Evolutionary conservation across 768 basidiomycete species (phyloP).

Genomic region (Leccinum aurantiacum): DNA sequence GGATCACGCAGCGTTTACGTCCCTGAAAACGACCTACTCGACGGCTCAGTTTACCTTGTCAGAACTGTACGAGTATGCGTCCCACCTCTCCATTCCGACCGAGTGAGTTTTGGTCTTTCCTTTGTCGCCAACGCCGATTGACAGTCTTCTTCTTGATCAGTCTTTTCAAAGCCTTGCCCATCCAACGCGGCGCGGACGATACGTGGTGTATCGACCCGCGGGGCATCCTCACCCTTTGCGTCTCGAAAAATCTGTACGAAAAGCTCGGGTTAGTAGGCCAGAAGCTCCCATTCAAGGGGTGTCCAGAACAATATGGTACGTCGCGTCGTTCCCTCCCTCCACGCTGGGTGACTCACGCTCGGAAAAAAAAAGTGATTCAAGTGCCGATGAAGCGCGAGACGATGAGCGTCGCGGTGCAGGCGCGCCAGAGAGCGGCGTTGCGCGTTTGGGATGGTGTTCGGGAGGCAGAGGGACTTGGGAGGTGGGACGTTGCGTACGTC

Average conservation of each 20-base stretch:
- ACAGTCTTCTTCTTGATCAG: slow-evolving; percentile 26
- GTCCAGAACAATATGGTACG: slow-evolving; percentile 50
- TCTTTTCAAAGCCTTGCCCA: slow-evolving; percentile 36
- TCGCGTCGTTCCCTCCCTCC: slow-evolving; percentile 6
- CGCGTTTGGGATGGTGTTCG: slow-evolving; percentile 51
- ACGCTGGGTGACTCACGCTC: not conserved
- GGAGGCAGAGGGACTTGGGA: slow-evolving; percentile 27
- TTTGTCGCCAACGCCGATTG: not conserved
- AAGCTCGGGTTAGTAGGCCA: slow-evolving; percentile 58
- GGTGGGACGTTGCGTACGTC: slow-evolving; percentile 48
- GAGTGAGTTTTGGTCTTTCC: slow-evolving; percentile 8
- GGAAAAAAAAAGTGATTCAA: slow-evolving; percentile 42
- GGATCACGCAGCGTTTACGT: slow-evolving; percentile 39
- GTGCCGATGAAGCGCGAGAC: slow-evolving; percentile 43
- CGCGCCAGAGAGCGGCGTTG: slow-evolving; percentile 42
- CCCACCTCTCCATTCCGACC: slow-evolving; percentile 19
- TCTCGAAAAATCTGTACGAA: slow-evolving; percentile 59
- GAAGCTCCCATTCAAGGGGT: slow-evolving; percentile 52
- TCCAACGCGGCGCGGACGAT: slow-evolving; percentile 43
- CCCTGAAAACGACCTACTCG: slow-evolving; percentile 44
- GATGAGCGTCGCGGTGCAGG: slow-evolving; percentile 37
- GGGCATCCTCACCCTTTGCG: slow-evolving; percentile 55
- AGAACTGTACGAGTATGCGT: slow-evolving; percentile 43
- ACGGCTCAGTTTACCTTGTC: slow-evolving; percentile 45
- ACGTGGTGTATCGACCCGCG: slow-evolving; percentile 71